Base-by-base conservation (phyloP, 139 green algal genomes). In the Nannochloris sp. region DNA sequence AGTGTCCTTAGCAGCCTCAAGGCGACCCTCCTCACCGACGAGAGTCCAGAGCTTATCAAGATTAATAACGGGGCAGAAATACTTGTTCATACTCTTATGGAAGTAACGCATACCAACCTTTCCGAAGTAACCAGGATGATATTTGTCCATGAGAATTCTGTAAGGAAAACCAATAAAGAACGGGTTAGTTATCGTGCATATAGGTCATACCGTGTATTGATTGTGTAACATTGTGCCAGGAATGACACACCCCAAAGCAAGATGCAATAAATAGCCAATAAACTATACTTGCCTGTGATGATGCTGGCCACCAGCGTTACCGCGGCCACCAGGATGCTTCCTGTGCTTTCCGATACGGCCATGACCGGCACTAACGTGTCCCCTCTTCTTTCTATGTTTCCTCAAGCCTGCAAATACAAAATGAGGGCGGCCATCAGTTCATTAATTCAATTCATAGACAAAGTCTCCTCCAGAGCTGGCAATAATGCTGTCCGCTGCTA, bases 101-200 rank as follows among this genome's bases (percentile, higher is more conserved):
- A 96, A 99, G 79, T 98, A 85, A 35, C 95, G 76, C 95, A 99
- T 99, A 83, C 95, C 95, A 33, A 98, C 92, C 89, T 97, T 97
- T 61, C 91, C 91, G 73, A 96, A 97, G 86, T 92, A 97, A 64
- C 91, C 91, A 64, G 91, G 91, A 68, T 97, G 91, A 81, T 94
- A 78, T 86, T 98, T 99, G 83, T 99, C 95, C 47, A 97, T 89
- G 77, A 96, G 75, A 71, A 99, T 99, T 25, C 95, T 81, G n/a
- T n/a, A n/a, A n/a, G n/a, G n/a, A n/a, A n/a, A n/a, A n/a, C n/a
- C n/a, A n/a, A n/a, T n/a, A n/a, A n/a, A n/a, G n/a, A n/a, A n/a
- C n/a, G n/a, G n/a, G n/a, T n/a, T n/a, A n/a, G n/a, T n/a, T n/a
- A n/a, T n/a, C n/a, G n/a, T n/a, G n/a, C n/a, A n/a, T n/a, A n/a